These are phyloP conservation scores for Akanthomyces dipterigenus DNA, from an alignment of 2,329 filamentous ascomycete genomes.

Conservation along the genomic window DNA sequence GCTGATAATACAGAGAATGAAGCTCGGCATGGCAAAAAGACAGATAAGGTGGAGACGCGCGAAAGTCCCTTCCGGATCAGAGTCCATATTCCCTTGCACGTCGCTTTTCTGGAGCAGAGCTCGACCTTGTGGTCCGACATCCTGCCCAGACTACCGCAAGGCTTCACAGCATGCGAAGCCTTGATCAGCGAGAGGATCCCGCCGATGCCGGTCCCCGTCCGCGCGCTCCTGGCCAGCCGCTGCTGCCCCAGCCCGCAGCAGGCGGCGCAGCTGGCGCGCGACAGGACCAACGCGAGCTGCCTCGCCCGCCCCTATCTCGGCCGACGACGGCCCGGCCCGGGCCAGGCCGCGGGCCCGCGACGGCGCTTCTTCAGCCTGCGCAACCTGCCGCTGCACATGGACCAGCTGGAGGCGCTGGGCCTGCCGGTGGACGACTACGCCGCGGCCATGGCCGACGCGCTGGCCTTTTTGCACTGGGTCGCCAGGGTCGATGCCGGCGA, in stretches of 20 bases:
- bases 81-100: not conserved
- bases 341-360: conserved; percentile 5
- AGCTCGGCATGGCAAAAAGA: not conserved
- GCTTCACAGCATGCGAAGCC: conserved; percentile 20
- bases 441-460: conserved; percentile 38
- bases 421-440: conserved; percentile 32
- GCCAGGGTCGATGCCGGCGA: conserved; percentile 43
- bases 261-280: conserved; percentile 9
- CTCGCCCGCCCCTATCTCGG: conserved; percentile 44
- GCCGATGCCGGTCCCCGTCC: conserved; percentile 13
- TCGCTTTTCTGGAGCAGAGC: not conserved
- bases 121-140: not conserved
- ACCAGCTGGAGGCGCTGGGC: conserved; percentile 40
- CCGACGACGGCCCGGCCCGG: conserved; percentile 15
- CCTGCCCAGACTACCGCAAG: not conserved
- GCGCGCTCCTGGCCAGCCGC: conserved; percentile 15
- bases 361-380: conserved; percentile 32
- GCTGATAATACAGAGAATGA: not conserved
- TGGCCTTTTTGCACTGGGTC: conserved; percentile 45
- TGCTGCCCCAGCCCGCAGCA: conserved; percentile 14
- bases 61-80: not conserved
- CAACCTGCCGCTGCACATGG: conserved; percentile 42
- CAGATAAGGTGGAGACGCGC: not conserved
- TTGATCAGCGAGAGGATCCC: conserved; percentile 25
- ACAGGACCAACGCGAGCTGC: conserved; percentile 36